Evolutionary conservation across 768 basidiomycete genomes (phyloP), one percentile per base, ranked within the genome.

Genomic region (Podaxis pistillaris): DNA sequence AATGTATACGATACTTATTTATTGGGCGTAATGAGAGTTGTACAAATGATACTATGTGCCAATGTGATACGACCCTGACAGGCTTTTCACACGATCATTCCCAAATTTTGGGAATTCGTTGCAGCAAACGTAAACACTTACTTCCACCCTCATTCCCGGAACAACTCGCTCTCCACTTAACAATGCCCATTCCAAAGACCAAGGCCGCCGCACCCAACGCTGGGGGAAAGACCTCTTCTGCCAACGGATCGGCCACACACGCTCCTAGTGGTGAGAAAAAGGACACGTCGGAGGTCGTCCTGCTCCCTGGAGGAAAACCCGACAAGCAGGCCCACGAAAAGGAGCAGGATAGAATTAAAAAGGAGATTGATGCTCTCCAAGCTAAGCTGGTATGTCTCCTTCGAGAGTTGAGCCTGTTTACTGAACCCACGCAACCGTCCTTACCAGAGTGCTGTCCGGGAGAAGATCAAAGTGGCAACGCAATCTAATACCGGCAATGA

Each of bases 301-400:
- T 73, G 50, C 69, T 75, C 38, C 69, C 75, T 56, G 74, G 79
- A 51, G 87, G 84, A 49, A 91, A 81, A 72, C 96, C 96, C 36
- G 95, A 97, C 83, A 94, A 94, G 76, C 82, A 82, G 53, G 78
- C 75, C n/a, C 90, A 90, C 73, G 92, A 97, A 58, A 83, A 81
- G 8, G 94, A 98, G 77, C 93, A 96, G 76, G 87, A 90, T 58
- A 85, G 75, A 69, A 78, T 96, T 66, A 94, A 90, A 75, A 76
- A 81, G 26, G 90, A 95, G 70, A 96, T 98, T 69, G 95, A 96
- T 63, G 81, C 77, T 52, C 74, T 94, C 54, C 93, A 97, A 75
- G 75, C 74, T 22, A 90, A 93, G 74, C 76, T 95, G 64, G 96
- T 94, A 68, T 71, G 93, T 84, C n/a, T 51, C 24, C 19, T 36